phyloP scores from a whole-genome alignment of 2,329 filamentous ascomycete genomes.

The Fusarium sp. region DNA sequence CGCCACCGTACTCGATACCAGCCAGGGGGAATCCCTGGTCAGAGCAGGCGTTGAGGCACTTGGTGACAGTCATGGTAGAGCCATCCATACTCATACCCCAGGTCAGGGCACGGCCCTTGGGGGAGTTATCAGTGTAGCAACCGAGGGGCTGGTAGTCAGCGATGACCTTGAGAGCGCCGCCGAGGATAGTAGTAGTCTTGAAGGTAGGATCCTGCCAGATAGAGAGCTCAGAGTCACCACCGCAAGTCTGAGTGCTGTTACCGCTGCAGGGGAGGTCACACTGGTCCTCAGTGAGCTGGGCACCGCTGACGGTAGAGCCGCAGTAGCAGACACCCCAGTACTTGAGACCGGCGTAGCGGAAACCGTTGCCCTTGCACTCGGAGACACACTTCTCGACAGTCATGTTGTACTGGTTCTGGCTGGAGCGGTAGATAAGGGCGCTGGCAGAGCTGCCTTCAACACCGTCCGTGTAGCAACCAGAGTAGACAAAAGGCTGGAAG shows the following conservation, averaged over 20 bases:
- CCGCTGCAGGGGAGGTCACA: conserved; percentile 65
- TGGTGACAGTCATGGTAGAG: conserved; percentile 52
- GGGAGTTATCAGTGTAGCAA: conserved; percentile 62
- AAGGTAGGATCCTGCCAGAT: conserved; percentile 60
- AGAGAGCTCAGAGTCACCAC: conserved; percentile 57
- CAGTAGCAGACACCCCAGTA: conserved; percentile 64
- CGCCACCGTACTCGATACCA: conserved; percentile 57
- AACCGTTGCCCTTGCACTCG: conserved; percentile 61
- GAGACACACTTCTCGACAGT: conserved; percentile 58
- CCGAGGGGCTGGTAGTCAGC: conserved; percentile 66
- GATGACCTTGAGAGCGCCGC: conserved; percentile 46
- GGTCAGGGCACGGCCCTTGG: conserved; percentile 54
- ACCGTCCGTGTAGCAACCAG: conserved; percentile 57
- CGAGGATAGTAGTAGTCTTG: conserved; percentile 54
- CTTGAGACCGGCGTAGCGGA: conserved; percentile 59
- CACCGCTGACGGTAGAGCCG: conserved; percentile 60
- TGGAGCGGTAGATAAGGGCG: conserved; percentile 55
- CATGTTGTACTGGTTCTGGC: conserved; percentile 50
- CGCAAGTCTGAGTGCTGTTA: conserved; percentile 56
- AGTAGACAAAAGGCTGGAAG: conserved; percentile 58
- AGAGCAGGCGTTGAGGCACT: conserved; percentile 55
- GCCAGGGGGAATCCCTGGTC: conserved; percentile 57
- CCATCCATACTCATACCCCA: conserved; percentile 52
- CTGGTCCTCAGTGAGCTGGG: conserved; percentile 59
- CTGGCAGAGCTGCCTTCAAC: conserved; percentile 43